These are phyloP conservation scores for Ceratocystis colombiana DNA, from an alignment of 2,329 filamentous ascomycete genomes.

Conservation along the genomic window DNA sequence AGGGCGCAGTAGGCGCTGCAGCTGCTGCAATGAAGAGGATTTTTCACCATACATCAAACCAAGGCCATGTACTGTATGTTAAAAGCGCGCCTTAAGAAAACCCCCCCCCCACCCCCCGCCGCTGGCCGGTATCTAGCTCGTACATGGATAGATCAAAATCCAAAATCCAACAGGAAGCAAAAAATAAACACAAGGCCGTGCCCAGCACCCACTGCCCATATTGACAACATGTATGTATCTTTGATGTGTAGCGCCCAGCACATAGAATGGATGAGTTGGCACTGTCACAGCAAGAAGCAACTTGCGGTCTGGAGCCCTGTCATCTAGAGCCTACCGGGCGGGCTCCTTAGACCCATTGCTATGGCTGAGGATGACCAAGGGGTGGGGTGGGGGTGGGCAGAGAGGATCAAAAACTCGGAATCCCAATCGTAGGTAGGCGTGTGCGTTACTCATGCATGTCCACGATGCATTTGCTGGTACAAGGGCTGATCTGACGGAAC, in stretches of 20 bases:
- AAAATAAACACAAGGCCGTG: neutral
- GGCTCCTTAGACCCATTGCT: neutral
- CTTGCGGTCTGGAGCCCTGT: slow-evolving; percentile 9
- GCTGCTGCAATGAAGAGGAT: neutral
- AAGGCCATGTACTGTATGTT: neutral
- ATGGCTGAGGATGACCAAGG: neutral
- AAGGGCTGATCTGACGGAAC: neutral
- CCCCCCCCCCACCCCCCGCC: too few species aligned
- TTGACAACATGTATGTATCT: neutral
- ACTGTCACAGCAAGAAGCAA: slow-evolving; percentile 1
- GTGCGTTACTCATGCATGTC: neutral
- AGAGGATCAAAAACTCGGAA: too few species aligned
- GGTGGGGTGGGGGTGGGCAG: too few species aligned
- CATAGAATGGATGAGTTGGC: slow-evolving; percentile 6
- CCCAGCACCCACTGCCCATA: neutral
- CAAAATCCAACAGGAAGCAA: neutral
- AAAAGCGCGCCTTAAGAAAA: too few species aligned
- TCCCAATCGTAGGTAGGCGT: neutral
- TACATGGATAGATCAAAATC: too few species aligned
- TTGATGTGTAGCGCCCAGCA: neutral
- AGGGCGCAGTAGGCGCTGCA: neutral
- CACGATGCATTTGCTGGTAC: slow-evolving; percentile 3
- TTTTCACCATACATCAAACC: neutral
- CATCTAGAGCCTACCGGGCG: neutral
- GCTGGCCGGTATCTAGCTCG: too few species aligned